Evolutionary conservation across 345 rosid genomes (phyloP).

Genomic region (Bretschneidera sinensis): DNA sequence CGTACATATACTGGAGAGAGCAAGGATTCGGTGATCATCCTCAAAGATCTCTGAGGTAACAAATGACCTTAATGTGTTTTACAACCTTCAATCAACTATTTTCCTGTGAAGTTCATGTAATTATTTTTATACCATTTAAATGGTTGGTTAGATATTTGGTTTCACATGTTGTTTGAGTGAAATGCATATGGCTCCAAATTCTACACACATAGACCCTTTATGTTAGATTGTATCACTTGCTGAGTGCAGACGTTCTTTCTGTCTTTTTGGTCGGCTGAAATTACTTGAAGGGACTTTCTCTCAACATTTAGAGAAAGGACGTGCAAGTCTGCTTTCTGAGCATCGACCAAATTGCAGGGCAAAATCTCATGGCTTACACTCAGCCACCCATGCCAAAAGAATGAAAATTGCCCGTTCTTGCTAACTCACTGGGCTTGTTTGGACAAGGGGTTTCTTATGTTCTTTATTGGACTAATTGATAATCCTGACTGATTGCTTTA

Average conservation of each 20-base stretch:
- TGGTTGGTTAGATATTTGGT: too few relatives aligned
- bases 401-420: conserved; percentile 3
- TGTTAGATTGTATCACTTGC: background rate
- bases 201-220: too few relatives aligned
- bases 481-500: background rate
- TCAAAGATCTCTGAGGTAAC: background rate
- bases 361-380: background rate
- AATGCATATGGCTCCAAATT: too few relatives aligned
- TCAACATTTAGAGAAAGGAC: conserved; percentile 3
- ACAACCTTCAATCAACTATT: too few relatives aligned
- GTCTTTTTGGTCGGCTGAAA: background rate
- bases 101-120: too few relatives aligned
- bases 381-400: background rate
- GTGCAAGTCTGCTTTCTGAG: conserved; percentile 3
- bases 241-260: background rate
- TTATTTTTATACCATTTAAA: too few relatives aligned
- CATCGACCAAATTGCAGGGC: conserved; percentile 8
- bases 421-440: conserved; percentile 2
- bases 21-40: background rate
- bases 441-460: background rate
- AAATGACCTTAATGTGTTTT: too few relatives aligned
- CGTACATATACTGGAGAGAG: conserved; percentile 1
- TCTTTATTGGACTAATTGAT: background rate
- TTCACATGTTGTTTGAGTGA: too few relatives aligned
- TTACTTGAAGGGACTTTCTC: background rate